Base-by-base conservation (phyloP, 495 filamentous ascomycete genomes). In the Corynascus novoguineensis region DNA sequence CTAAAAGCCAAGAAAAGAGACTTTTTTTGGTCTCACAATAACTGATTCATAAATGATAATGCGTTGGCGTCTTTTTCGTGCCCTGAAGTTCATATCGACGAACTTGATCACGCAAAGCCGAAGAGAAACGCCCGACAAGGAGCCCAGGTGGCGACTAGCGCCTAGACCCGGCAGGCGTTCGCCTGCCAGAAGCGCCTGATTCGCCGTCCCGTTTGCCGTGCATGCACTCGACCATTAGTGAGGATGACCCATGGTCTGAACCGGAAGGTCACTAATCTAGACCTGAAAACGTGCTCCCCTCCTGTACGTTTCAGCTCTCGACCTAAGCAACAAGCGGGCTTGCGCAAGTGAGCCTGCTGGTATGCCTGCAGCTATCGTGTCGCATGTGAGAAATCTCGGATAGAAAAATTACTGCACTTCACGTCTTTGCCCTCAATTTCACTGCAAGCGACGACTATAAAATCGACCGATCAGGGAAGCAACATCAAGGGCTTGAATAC, bases 191-290 rank as follows among this genome's bases (percentile, higher is more conserved):
- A 44, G 27, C 25, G 24, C 42, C 42, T 46, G 42, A 46, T 46
- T 46, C 42, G 42, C 7, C 7, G 42, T 46, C 24, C 14, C 42
- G 24, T 15, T 25, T 22, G 19, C 25, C 7, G 0, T 14, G n/a
- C 45, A 48, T 48, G 45, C 45, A 31, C 27, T 28, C 19, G 45
- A n/a, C 45, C 45, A 32, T 32, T 48, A 31, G 45, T 48, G 45
- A 48, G 45, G 8, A 11, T 1, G 24, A 12, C n/a, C n/a, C 15
- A 19, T 48, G 15, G 28, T 48, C 27, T 8, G 45, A 48, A 48
- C 15, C 45, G 45, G 45, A 28, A 48, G 45, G 45, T 48, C 45
- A 6, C n/a, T 46, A 25, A 25, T 8, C 42, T n/a, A n/a, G n/a
- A n/a, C 42, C 42, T 28, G 42, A 46, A 17, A 25, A 22, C 21